phyloP scores from a whole-genome alignment of 2,329 filamentous ascomycete genomes.

The Aureobasidium sp. region DNA sequence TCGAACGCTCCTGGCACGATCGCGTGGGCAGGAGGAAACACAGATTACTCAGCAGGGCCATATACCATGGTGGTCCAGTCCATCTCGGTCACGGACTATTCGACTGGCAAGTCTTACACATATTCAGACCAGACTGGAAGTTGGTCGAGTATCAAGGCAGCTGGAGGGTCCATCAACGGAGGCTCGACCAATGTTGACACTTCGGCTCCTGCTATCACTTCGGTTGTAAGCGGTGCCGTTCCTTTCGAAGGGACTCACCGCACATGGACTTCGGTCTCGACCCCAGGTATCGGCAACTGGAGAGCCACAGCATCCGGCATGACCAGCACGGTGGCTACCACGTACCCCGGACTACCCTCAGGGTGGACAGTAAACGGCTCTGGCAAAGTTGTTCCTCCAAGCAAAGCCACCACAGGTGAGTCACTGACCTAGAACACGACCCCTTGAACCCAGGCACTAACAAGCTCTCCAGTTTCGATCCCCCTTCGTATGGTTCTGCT shows the following conservation, averaged over 20 bases:
- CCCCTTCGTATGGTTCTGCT: background rate
- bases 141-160: conserved; percentile 73
- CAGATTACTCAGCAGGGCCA: conserved; percentile 73
- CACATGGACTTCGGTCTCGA: conserved; percentile 30
- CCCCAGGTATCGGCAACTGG: conserved; percentile 32
- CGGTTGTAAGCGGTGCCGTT: conserved; percentile 53
- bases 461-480: background rate
- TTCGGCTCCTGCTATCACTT: conserved; percentile 53
- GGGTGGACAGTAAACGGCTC: conserved; percentile 69
- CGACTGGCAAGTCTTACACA: conserved; percentile 73
- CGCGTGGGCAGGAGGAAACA: conserved; percentile 77
- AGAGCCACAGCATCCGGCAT: conserved; percentile 34
- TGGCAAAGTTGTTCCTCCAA: conserved; percentile 69
- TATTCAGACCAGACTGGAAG: conserved; percentile 71
- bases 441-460: background rate
- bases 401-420: conserved; percentile 56
- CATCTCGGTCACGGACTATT: conserved; percentile 78
- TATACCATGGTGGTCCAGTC: conserved; percentile 78
- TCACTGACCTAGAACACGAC: background rate
- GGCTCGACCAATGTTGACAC: conserved; percentile 45
- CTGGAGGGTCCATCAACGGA: conserved; percentile 61
- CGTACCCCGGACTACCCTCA: conserved; percentile 55
- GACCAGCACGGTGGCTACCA: conserved; percentile 30
- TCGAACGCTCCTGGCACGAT: conserved; percentile 74
- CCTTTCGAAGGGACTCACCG: conserved; percentile 56